A percentile compares a stretch with the other conserved stretches of the same genome.
Evolutionary conservation across 1,139 yeast genomes (phyloP).

Genomic region (Suhomyces ambrosiae): DNA sequence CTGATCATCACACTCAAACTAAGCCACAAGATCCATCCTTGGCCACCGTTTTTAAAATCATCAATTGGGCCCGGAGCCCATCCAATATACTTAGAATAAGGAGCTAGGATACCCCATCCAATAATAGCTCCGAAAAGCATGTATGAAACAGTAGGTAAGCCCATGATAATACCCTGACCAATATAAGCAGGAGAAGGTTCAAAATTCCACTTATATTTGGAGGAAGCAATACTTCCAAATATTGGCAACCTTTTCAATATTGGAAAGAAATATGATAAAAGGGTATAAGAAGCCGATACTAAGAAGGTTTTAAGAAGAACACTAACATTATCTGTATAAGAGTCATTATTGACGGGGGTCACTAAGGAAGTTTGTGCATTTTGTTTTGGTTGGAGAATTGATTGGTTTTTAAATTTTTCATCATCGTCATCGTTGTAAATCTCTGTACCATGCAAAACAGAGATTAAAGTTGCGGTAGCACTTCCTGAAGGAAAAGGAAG

Average conservation of each 20-base stretch:
- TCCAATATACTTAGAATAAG: slow-evolving; percentile 63
- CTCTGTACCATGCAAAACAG: slow-evolving; percentile 77
- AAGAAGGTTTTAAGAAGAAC: slow-evolving; percentile 62
- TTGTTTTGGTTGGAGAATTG: not conserved
- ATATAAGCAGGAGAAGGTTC: slow-evolving; percentile 97
- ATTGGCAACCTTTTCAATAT: slow-evolving; percentile 67
- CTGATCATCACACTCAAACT: slow-evolving; percentile 92
- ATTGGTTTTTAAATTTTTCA: slow-evolving; percentile 2
- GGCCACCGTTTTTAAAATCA: slow-evolving; percentile 92
- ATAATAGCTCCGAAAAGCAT: slow-evolving; percentile 87
- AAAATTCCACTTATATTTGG: slow-evolving; percentile 76
- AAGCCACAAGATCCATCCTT: slow-evolving; percentile 97
- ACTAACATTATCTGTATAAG: slow-evolving; percentile 45
- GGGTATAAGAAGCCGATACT: slow-evolving; percentile 72
- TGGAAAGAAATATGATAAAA: slow-evolving; percentile 74
- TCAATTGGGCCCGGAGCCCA: slow-evolving; percentile 93
- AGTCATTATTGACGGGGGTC: slow-evolving; percentile 17
- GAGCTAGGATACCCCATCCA: slow-evolving; percentile 93
- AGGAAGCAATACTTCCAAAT: slow-evolving; percentile 69
- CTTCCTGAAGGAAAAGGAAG: slow-evolving; percentile 93
- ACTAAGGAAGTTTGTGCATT: not conserved
- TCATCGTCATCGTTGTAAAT: slow-evolving; percentile 42
- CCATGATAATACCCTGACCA: slow-evolving; percentile 98
- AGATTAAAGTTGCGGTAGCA: slow-evolving; percentile 91
- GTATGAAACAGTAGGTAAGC: slow-evolving; percentile 84